Evolutionary conservation across 352 stramenopile species (phyloP).

Genomic region (Thalassiosira hispida): DNA sequence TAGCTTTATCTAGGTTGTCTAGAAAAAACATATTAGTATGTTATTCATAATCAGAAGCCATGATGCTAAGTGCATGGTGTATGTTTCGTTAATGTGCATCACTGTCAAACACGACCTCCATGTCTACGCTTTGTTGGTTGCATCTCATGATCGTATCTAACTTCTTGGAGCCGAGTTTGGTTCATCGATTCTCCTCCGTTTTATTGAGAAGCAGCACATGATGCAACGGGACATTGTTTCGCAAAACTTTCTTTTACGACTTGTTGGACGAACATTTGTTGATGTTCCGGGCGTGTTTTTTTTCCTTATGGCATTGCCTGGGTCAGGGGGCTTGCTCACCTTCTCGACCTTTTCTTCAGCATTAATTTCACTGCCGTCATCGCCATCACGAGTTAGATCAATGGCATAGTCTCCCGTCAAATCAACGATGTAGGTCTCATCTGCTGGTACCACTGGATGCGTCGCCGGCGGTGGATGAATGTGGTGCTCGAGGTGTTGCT

Average conservation of each 20-base stretch:
- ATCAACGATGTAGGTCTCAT: slow-evolving; percentile 14
- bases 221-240: slow-evolving; percentile 34
- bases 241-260: slow-evolving; percentile 39
- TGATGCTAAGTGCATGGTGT: no score
- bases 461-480: not conserved
- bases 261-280: not conserved
- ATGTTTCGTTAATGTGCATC: no score
- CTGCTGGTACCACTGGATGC: slow-evolving; percentile 2
- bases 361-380: not conserved
- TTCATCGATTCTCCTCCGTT: slow-evolving; percentile 21
- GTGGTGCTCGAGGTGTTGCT: slow-evolving; percentile 8
- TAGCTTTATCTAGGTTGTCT: slow-evolving; percentile 57
- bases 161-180: not conserved
- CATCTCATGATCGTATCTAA: not conserved
- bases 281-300: not conserved
- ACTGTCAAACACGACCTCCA: no score
- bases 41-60: no score
- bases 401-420: not conserved
- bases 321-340: not conserved
- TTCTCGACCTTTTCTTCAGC: not conserved
- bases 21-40: not conserved
- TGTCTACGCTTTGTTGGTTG: no score
- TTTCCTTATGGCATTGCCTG: not conserved
- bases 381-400: slow-evolving; percentile 4
- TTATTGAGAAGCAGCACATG: slow-evolving; percentile 39